Evolutionary conservation across 805 yeast species (phyloP).

Genomic region (Suhomyces sp.): DNA sequence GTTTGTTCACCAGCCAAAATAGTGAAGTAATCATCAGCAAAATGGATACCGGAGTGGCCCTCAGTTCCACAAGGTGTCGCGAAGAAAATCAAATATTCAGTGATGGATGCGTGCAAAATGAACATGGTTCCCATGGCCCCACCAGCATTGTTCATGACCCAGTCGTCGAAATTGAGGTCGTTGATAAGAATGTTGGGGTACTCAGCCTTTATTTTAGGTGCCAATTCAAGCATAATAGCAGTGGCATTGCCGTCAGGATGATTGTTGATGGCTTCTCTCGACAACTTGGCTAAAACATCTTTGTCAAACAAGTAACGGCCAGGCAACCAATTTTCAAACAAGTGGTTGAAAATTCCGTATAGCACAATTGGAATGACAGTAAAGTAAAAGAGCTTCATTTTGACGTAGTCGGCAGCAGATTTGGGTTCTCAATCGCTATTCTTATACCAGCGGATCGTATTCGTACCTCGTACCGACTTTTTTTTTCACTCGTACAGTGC

Average conservation of each 20-base stretch:
- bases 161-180: conserved; percentile 69
- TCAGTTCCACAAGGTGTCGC: conserved; percentile 94
- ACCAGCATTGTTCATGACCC: conserved; percentile 98
- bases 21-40: conserved; percentile 96
- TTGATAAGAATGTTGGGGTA: conserved; percentile 72
- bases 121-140: conserved; percentile 98
- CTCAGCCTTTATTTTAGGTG: conserved; percentile 51
- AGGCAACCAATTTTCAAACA: conserved; percentile 68
- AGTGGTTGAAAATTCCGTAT: conserved; percentile 34
- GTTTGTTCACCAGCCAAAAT: conserved; percentile 76
- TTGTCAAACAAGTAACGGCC: conserved; percentile 68
- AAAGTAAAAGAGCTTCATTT: conserved; percentile 26
- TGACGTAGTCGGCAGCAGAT: background rate
- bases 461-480: background rate
- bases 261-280: conserved; percentile 49
- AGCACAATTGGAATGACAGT: conserved; percentile 22
- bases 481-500: background rate
- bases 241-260: conserved; percentile 61
- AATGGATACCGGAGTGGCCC: conserved; percentile 94
- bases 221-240: conserved; percentile 59
- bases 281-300: conserved; percentile 54
- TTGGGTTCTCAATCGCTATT: background rate
- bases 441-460: background rate
- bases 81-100: conserved; percentile 89
- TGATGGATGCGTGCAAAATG: conserved; percentile 88